Conservation (phyloP, 345 rosid genomes). For the Streptanthus diversifolius region DNA sequence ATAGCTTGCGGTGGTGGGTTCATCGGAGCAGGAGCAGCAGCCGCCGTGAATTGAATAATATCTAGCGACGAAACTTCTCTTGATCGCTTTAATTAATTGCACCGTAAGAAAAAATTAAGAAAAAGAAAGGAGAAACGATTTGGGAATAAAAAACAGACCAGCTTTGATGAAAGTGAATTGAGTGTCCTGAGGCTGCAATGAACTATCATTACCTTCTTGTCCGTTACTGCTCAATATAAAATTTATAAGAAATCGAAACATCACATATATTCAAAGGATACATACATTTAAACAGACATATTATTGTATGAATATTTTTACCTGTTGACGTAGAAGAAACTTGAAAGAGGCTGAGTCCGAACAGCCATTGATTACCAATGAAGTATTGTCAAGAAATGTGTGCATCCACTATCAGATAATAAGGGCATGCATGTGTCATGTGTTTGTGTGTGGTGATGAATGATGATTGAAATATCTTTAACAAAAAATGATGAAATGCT, state of each 20-base stretch:
- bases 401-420: background rate
- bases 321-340: background rate
- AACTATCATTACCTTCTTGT: slow-evolving; percentile 52
- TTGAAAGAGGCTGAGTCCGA: background rate
- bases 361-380: background rate
- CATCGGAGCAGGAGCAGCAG: background rate
- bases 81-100: slow-evolving; percentile 42
- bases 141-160: slow-evolving; percentile 2
- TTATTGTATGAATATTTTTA: background rate
- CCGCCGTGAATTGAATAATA: background rate
- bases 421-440: background rate
- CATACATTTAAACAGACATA: background rate
- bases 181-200: slow-evolving; percentile 40
- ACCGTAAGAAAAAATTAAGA: background rate
- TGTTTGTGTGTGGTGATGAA: background rate
- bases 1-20: background rate
- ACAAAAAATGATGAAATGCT: background rate
- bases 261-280: background rate
- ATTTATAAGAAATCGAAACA: background rate
- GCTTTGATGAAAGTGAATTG: background rate
- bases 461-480: background rate
- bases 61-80: slow-evolving; percentile 35
- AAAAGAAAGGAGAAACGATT: background rate
- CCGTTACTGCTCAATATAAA: slow-evolving; percentile 42
- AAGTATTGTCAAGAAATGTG: background rate